Evolutionary conservation across 2,329 filamentous ascomycete species (phyloP).

Genomic region (Dothideomycetes sp.): DNA sequence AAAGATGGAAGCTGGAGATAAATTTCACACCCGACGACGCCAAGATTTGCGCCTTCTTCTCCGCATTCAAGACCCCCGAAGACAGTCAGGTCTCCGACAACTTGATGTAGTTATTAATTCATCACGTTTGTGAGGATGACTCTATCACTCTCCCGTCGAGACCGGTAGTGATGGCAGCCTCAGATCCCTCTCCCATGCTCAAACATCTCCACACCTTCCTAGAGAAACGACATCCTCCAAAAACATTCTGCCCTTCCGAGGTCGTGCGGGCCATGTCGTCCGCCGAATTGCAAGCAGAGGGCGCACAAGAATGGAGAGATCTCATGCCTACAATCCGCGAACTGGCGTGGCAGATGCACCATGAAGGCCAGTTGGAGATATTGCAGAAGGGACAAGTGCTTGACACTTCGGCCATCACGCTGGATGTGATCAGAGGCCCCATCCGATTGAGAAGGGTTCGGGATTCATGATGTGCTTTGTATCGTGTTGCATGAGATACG

Average conservation of each 20-base stretch:
- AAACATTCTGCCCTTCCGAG: conserved; percentile 44
- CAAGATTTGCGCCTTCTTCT: no score
- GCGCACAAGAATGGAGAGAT: conserved; percentile 31
- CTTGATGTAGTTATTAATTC: no score
- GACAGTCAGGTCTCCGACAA: no score
- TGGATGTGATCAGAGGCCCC: conserved; percentile 33
- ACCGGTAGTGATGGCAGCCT: neutral
- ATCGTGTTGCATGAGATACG: no score
- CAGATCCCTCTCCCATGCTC: neutral
- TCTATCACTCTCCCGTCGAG: neutral
- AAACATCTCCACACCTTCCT: conserved; percentile 5
- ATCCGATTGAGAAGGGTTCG: conserved; percentile 35
- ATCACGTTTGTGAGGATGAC: no score
- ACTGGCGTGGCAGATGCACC: conserved; percentile 31
- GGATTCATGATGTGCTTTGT: no score
- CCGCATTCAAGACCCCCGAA: no score
- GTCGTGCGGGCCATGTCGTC: conserved; percentile 34
- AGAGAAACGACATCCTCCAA: conserved; percentile 26
- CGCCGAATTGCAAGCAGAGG: conserved; percentile 25
- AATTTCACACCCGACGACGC: neutral
- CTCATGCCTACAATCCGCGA: conserved; percentile 34
- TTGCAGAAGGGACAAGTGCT: conserved; percentile 37
- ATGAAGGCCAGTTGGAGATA: conserved; percentile 33
- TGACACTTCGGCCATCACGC: conserved; percentile 12
- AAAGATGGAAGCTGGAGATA: neutral